Percentiles rank a stretch among this genome's conserved stretches.
Evolutionary conservation across 2,329 filamentous ascomycete genomes (phyloP).

Genomic region (Clarireedia homoeocarpa): DNA sequence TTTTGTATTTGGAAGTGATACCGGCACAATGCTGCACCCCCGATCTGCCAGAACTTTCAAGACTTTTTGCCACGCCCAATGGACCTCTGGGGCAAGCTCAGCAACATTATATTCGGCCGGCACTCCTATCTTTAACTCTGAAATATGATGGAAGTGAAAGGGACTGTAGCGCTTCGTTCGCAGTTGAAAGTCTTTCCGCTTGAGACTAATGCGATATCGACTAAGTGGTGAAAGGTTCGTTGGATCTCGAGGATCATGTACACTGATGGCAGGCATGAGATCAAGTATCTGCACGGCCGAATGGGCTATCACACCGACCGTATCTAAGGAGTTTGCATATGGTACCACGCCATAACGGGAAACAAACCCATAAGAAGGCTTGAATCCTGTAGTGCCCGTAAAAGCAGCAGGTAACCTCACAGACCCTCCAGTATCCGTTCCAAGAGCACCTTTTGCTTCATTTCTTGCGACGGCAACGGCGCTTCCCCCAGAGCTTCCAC

Average conservation of each 20-base stretch:
- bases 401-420: slow-evolving; percentile 66
- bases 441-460: slow-evolving; percentile 57
- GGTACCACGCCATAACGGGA: slow-evolving; percentile 64
- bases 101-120: slow-evolving; percentile 79
- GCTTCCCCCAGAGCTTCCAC: slow-evolving; percentile 90
- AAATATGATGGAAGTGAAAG: neutral
- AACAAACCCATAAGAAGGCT: slow-evolving; percentile 62
- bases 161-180: neutral
- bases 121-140: slow-evolving; percentile 41
- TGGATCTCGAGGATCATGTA: slow-evolving; percentile 32
- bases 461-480: slow-evolving; percentile 70
- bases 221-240: slow-evolving; percentile 45
- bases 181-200: neutral
- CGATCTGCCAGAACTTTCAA: slow-evolving; percentile 50
- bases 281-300: slow-evolving; percentile 31
- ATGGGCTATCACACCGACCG: slow-evolving; percentile 55
- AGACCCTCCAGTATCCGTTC: slow-evolving; percentile 79
- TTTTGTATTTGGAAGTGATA: slow-evolving; percentile 76
- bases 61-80: slow-evolving; percentile 58
- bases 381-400: slow-evolving; percentile 60
- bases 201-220: slow-evolving; percentile 28
- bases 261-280: slow-evolving; percentile 19
- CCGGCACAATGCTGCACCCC: slow-evolving; percentile 66
- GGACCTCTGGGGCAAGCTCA: slow-evolving; percentile 66
- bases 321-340: slow-evolving; percentile 69